Base-by-base conservation (phyloP, 148 eudicot species). In the Polygonum maritimum region DNA sequence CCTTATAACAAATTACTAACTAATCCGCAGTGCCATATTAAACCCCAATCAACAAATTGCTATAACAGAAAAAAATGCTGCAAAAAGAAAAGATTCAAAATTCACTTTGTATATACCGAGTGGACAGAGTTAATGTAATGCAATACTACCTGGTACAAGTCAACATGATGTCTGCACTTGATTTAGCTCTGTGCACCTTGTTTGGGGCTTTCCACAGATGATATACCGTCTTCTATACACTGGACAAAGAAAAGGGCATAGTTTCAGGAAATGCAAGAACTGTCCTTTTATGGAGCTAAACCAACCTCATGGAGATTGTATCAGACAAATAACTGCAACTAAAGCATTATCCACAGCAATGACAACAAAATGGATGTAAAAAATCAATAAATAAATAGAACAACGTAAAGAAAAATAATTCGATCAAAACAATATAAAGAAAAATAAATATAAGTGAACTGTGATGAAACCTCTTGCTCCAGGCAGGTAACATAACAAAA, bases 181-280 rank as follows among this genome's bases (percentile, higher is more conserved):
- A 67, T 16, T 67, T 67, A 67, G 72, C 69, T 80, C 75, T 78
- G 72, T 35, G 73, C 80, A 47, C 78, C 79, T 74, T 79, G 86
- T 79, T 62, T 71, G 75, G 51, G 69, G 45, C 71, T 80, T 71
- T 74, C 82, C 44, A 21, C 86, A 9, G 85, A 76, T 52, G 96
- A 79, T 84, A 82, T 87, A 51, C 98, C 96, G 78, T 91, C 87
- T 85, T 93, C 96, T 51, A 93, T 93, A 81, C 94, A 88, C 98
- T 93, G 83, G 63, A 26, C 16, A 76, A 73, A 76, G 45, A 55
- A 40, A 74, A 6, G 11, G 35, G 1, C 12, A 0, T 45, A 45
- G 1, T 47, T 0, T 84, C 3, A 40, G 38, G 5, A 41, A 2
- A 67, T 49, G 55, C 55, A 48, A 12, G 3, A 10, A 48, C 12